phyloP scores from a whole-genome alignment of 805 yeast species.

The Soucietia sequanensis region DNA sequence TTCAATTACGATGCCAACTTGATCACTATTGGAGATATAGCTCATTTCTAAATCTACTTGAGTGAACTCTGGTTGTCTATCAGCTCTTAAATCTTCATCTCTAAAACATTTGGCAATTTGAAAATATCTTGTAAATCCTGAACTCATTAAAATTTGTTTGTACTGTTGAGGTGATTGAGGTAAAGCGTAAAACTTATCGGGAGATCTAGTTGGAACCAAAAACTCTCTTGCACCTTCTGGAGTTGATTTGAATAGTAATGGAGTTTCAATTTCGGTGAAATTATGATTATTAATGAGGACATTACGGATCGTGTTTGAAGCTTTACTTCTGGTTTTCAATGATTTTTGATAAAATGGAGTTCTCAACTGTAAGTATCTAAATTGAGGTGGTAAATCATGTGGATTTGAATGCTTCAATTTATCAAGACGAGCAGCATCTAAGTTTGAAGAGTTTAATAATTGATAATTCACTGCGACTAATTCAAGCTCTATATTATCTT shows the following conservation, averaged over 20 bases:
- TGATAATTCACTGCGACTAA: slow-evolving; percentile 51
- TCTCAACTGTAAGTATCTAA: slow-evolving; percentile 78
- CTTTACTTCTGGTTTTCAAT: slow-evolving; percentile 54
- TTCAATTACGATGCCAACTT: slow-evolving; percentile 65
- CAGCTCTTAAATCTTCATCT: slow-evolving; percentile 92
- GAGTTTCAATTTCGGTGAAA: slow-evolving; percentile 90
- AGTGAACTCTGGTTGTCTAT: slow-evolving; percentile 97
- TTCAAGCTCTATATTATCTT: slow-evolving; percentile 47
- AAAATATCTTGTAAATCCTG: slow-evolving; percentile 82
- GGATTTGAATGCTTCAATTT: slow-evolving; percentile 50
- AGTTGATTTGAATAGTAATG: slow-evolving; percentile 87
- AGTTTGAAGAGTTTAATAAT: slow-evolving; percentile 60
- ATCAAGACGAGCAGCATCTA: slow-evolving; percentile 67
- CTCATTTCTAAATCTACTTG: slow-evolving; percentile 96
- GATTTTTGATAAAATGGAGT: slow-evolving; percentile 54
- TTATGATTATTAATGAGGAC: slow-evolving; percentile 33
- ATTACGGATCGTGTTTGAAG: slow-evolving; percentile 47
- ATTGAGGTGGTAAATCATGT: slow-evolving; percentile 70
- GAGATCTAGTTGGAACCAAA: slow-evolving; percentile 81
- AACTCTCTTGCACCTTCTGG: slow-evolving; percentile 99
- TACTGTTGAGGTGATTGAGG: slow-evolving; percentile 99
- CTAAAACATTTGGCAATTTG: slow-evolving; percentile 94
- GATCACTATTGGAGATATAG: slow-evolving; percentile 64
- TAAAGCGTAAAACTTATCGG: slow-evolving; percentile 70
- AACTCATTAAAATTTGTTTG: slow-evolving; percentile 91